phyloP scores from a whole-genome alignment of 2,329 filamentous ascomycete species.

The Beauveria sp. region DNA sequence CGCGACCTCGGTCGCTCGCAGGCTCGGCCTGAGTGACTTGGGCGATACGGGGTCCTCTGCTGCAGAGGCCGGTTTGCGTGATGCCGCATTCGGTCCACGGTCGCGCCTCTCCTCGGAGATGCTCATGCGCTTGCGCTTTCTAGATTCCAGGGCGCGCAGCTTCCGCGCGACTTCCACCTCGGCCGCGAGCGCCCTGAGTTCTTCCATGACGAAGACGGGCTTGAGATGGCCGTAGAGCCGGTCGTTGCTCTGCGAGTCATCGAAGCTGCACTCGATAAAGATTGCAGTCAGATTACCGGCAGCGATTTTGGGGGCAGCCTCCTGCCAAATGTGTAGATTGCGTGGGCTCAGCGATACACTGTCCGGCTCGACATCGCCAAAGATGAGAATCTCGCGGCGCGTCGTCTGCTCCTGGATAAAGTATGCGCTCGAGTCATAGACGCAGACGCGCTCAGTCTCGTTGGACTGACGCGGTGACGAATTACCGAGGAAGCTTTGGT shows the following conservation, averaged over 20 bases:
- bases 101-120: conserved; percentile 19
- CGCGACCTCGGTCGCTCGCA: conserved; percentile 13
- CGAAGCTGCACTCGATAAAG: conserved; percentile 94
- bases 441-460: conserved; percentile 49
- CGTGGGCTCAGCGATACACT: conserved; percentile 73
- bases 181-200: conserved; percentile 63
- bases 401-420: conserved; percentile 74
- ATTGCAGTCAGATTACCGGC: conserved; percentile 67
- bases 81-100: conserved; percentile 15
- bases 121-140: conserved; percentile 58
- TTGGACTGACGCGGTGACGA: conserved; percentile 19
- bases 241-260: conserved; percentile 68
- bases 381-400: conserved; percentile 76
- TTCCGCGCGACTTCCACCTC: conserved; percentile 54
- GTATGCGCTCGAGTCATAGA: conserved; percentile 85
- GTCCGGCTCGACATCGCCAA: conserved; percentile 93
- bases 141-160: conserved; percentile 31
- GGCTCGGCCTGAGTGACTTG: conserved; percentile 32
- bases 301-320: conserved; percentile 79
- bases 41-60: conserved; percentile 45
- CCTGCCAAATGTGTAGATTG: conserved; percentile 76
- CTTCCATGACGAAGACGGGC: conserved; percentile 72
- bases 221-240: conserved; percentile 84
- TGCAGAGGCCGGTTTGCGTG: conserved; percentile 13
- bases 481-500: conserved; percentile 21